phyloP scores from a whole-genome alignment of 805 yeast species.

The Zygoascus biomembranicola region DNA sequence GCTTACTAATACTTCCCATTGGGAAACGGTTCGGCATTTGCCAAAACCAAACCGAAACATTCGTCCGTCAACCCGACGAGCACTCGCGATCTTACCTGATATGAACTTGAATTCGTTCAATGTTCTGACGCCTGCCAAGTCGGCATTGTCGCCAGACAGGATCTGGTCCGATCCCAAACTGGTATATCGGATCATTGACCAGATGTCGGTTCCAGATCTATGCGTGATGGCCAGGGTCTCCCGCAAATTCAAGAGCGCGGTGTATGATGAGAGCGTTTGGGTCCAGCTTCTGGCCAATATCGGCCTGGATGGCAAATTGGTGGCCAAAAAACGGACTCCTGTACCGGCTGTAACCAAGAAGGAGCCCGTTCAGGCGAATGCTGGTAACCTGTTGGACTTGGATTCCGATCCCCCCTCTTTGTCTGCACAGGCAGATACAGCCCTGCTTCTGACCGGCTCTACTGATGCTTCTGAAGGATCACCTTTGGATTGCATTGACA shows the following conservation, averaged over 20 bases:
- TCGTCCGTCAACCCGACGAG: too few relatives aligned
- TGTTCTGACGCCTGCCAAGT: not conserved
- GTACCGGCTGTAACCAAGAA: not conserved
- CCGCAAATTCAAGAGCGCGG: conserved; percentile 32
- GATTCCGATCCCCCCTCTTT: not conserved
- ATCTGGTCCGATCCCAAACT: conserved; percentile 3
- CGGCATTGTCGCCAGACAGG: not conserved
- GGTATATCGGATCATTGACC: conserved; percentile 5
- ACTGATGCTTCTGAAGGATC: not conserved
- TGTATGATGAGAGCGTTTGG: conserved; percentile 28
- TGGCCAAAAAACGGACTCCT: not conserved
- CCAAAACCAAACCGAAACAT: too few relatives aligned
- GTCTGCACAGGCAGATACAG: not conserved
- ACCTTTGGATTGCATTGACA: conserved; percentile 12
- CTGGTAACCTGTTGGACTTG: not conserved
- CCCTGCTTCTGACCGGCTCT: too few relatives aligned
- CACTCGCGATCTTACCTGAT: too few relatives aligned
- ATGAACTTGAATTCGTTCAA: not conserved
- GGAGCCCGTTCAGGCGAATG: not conserved
- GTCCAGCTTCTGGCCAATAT: conserved; percentile 7
- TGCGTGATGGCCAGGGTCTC: conserved; percentile 33
- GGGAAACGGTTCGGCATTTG: too few relatives aligned
- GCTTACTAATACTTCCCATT: too few relatives aligned
- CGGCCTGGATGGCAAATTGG: conserved; percentile 1
- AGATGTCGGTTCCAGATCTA: conserved; percentile 27